Conservation (phyloP, 2,329 filamentous ascomycete genomes). For the Aschersonia sp. region DNA sequence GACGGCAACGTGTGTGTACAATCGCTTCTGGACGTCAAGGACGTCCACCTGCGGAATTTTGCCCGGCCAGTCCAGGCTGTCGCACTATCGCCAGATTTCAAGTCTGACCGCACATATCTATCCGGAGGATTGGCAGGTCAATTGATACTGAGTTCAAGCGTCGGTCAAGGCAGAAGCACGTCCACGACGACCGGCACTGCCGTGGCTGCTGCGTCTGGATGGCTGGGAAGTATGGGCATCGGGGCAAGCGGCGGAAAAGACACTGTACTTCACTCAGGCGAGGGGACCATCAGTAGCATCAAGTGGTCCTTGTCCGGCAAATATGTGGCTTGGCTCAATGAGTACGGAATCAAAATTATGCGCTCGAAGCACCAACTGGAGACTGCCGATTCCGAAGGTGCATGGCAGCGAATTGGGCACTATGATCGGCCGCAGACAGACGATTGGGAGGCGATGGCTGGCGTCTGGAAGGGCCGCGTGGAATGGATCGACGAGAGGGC, state of each 20-base stretch:
- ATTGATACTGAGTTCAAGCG: slow-evolving; percentile 73
- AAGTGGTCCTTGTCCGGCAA: slow-evolving; percentile 90
- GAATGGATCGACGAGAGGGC: slow-evolving; percentile 86
- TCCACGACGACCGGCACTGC: slow-evolving; percentile 78
- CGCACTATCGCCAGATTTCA: slow-evolving; percentile 89
- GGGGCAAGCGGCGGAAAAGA: slow-evolving; percentile 70
- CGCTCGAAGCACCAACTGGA: slow-evolving; percentile 74
- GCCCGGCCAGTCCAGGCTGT: slow-evolving; percentile 84
- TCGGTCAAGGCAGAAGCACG: slow-evolving; percentile 65
- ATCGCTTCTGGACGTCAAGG: slow-evolving; percentile 73
- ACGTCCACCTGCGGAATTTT: slow-evolving; percentile 87
- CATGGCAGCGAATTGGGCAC: slow-evolving; percentile 91
- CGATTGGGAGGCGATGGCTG: slow-evolving; percentile 91
- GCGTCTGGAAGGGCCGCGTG: slow-evolving; percentile 80
- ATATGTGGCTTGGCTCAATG: slow-evolving; percentile 91
- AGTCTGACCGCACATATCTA: slow-evolving; percentile 73
- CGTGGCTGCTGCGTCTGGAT: slow-evolving; percentile 71
- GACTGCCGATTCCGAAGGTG: slow-evolving; percentile 58
- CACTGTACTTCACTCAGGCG: slow-evolving; percentile 75
- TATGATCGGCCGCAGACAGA: slow-evolving; percentile 76
- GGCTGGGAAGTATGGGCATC: slow-evolving; percentile 79
- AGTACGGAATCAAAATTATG: slow-evolving; percentile 97
- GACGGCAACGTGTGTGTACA: slow-evolving; percentile 92
- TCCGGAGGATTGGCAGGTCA: slow-evolving; percentile 83
- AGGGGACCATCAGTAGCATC: slow-evolving; percentile 80